phyloP scores from a whole-genome alignment of 805 yeast species.

The Phaffomyces antillensis region DNA sequence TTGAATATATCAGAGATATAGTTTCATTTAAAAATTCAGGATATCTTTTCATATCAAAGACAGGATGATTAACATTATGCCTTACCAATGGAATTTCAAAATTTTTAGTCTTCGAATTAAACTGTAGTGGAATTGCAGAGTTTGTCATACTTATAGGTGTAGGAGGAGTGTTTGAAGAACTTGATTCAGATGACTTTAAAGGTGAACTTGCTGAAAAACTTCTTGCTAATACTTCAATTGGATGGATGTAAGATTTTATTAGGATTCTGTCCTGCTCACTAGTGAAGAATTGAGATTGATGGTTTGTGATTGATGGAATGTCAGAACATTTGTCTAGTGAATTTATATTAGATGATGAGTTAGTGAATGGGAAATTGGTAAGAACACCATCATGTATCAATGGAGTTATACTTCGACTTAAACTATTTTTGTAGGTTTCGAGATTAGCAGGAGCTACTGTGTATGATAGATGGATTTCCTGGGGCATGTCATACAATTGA shows the following conservation, averaged over 20 bases:
- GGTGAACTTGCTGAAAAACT: neutral
- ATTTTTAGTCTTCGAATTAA: neutral
- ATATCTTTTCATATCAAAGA: conserved; percentile 2
- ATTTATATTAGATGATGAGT: too few relatives aligned
- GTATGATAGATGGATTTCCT: too few relatives aligned
- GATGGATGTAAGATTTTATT: conserved; percentile 3
- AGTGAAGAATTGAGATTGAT: too few relatives aligned
- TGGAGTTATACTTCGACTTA: too few relatives aligned
- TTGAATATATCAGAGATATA: conserved; percentile 6
- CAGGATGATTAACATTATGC: conserved; percentile 9
- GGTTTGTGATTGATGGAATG: too few relatives aligned
- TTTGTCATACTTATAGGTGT: neutral
- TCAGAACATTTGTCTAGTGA: too few relatives aligned
- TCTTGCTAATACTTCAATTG: conserved; percentile 3
- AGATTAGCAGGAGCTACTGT: too few relatives aligned
- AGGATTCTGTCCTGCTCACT: neutral
- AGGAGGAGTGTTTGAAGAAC: neutral
- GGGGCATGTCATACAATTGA: too few relatives aligned
- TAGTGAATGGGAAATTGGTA: too few relatives aligned
- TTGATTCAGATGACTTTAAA: neutral
- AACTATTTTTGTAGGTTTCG: too few relatives aligned
- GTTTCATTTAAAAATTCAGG: conserved; percentile 18
- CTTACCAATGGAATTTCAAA: conserved; percentile 8
- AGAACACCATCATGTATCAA: too few relatives aligned
- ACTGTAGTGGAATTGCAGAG: neutral